A percentile compares a stretch with the other conserved stretches of the same genome.
Conservation (phyloP, 1,284 basidiomycete genomes). For the Rhizopogon hawkerae region DNA sequence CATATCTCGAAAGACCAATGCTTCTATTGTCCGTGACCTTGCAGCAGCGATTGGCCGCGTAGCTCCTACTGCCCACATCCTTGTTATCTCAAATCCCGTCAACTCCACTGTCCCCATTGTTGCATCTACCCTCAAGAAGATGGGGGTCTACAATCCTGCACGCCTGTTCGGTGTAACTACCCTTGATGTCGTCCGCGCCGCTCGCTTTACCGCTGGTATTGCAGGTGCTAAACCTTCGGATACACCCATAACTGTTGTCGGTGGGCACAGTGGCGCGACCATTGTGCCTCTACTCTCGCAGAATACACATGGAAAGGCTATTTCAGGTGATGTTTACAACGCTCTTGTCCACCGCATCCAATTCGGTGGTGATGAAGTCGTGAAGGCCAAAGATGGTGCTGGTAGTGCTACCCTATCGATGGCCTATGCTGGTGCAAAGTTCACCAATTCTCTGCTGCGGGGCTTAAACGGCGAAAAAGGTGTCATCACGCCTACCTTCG, state of each 20-base stretch:
- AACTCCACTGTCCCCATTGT: constrained; percentile 98
- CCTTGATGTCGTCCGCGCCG: constrained; percentile 94
- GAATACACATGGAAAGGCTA: constrained; percentile 52
- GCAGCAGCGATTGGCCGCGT: constrained; percentile 81
- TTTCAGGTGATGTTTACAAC: constrained; percentile 40
- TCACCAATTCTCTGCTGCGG: constrained; percentile 67
- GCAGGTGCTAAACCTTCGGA: constrained; percentile 57
- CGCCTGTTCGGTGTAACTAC: constrained; percentile 98
- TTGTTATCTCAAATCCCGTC: constrained; percentile 95
- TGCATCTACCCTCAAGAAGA: constrained; percentile 90
- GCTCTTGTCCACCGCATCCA: constrained; percentile 84
- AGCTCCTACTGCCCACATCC: constrained; percentile 87
- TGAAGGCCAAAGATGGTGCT: constrained; percentile 85
- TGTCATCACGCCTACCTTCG: constrained; percentile 78
- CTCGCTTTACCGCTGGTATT: constrained; percentile 87
- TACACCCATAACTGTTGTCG: constrained; percentile 75
- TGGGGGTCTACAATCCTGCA: constrained; percentile 86
- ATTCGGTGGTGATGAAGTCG: constrained; percentile 92
- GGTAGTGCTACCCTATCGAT: constrained; percentile 85
- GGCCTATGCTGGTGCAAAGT: constrained; percentile 87
- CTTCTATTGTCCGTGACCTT: constrained; percentile 91
- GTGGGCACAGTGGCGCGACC: constrained; percentile 94
- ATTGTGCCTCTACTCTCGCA: constrained; percentile 97
- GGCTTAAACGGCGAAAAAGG: constrained; percentile 84
- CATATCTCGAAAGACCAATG: constrained; percentile 73